phyloP scores from a whole-genome alignment of 306 rosid species.

The Crataegus laevigata region DNA sequence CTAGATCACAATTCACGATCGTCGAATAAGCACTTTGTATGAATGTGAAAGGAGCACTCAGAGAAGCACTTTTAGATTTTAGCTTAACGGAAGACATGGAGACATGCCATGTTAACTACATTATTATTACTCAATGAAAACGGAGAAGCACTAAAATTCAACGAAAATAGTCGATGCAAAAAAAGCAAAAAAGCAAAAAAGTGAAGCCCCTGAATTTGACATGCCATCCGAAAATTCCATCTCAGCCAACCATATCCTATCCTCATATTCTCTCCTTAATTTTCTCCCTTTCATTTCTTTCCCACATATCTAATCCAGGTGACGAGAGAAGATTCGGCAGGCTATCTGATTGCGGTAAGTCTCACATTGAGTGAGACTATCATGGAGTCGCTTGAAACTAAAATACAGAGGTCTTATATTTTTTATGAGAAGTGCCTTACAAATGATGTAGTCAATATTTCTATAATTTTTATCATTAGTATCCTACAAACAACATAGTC shows the following conservation, averaged over 20 bases:
- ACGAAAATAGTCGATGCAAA: not conserved
- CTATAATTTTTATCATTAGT: too few species aligned
- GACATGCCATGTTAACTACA: slow-evolving; percentile 40
- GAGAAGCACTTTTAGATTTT: not conserved
- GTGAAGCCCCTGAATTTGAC: slow-evolving; percentile 22
- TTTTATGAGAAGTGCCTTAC: not conserved
- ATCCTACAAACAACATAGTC: not conserved
- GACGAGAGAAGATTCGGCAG: too few species aligned
- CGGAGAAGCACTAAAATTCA: not conserved
- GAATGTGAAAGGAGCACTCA: not conserved
- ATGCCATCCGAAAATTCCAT: slow-evolving; percentile 22
- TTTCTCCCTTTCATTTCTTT: not conserved
- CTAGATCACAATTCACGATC: not conserved
- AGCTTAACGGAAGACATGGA: not conserved
- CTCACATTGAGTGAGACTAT: not conserved
- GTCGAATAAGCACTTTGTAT: not conserved
- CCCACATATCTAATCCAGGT: too few species aligned
- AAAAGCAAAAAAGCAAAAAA: not conserved
- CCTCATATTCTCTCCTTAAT: not conserved
- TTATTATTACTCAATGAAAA: slow-evolving; percentile 11
- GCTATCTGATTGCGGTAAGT: too few species aligned
- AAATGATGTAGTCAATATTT: too few species aligned
- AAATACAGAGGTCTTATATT: not conserved
- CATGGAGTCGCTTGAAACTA: not conserved
- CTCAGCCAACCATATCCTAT: slow-evolving; percentile 34